Percentiles rank a stretch among this genome's conserved stretches.
phyloP scores from a whole-genome alignment of 805 yeast species.

The Yamadazyma kitorensis region DNA sequence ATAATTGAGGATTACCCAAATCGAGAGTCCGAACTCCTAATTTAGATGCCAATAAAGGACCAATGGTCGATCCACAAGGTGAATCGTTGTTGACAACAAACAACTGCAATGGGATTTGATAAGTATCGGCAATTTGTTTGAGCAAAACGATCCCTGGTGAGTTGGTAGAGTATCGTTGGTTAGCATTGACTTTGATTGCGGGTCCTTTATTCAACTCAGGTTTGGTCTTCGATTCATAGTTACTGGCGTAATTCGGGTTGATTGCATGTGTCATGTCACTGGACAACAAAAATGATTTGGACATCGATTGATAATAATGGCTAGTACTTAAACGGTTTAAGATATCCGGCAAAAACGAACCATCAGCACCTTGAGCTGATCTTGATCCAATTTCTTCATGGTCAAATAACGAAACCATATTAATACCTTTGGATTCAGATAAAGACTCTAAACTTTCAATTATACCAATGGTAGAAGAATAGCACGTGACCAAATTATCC shows the following conservation, averaged over 20 bases:
- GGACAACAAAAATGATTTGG: constrained; percentile 83
- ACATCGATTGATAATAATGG: constrained; percentile 27
- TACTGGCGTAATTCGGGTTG: constrained; percentile 82
- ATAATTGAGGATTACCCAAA: constrained; percentile 85
- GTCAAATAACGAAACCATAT: constrained; percentile 81
- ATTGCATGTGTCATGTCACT: constrained; percentile 98
- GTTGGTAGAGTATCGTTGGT: constrained; percentile 93
- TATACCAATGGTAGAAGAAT: constrained; percentile 70
- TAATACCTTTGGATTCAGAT: constrained; percentile 53
- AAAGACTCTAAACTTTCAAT: constrained; percentile 49
- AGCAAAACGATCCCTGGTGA: constrained; percentile 82
- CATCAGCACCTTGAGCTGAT: constrained; percentile 96
- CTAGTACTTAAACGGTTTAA: constrained; percentile 65
- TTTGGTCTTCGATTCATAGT: constrained; percentile 74
- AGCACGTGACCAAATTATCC: constrained; percentile 89
- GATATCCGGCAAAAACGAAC: constrained; percentile 81
- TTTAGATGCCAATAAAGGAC: constrained; percentile 86
- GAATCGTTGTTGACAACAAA: constrained; percentile 93
- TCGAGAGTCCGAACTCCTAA: constrained; percentile 86
- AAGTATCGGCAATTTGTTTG: constrained; percentile 64
- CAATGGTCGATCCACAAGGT: constrained; percentile 95
- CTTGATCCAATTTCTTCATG: constrained; percentile 95
- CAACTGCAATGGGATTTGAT: constrained; percentile 79
- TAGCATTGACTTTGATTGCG: constrained; percentile 89
- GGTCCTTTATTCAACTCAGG: constrained; percentile 89